A percentile compares a stretch with the other conserved stretches of the same genome.
Conservation (phyloP, 169 alveolate species). For the Plasmodium ovale region DNA sequence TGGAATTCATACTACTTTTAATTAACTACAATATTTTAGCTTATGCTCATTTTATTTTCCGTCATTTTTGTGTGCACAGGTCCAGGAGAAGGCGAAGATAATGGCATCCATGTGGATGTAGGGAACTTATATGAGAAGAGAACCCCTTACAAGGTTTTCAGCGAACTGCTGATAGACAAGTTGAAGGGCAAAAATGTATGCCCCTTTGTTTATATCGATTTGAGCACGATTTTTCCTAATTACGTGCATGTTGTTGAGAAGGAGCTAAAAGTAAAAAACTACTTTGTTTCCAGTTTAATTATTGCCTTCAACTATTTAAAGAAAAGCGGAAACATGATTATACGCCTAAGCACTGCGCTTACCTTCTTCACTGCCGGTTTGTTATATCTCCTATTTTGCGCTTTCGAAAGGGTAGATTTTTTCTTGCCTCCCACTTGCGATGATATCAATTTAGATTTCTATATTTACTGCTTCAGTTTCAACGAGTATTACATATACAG, state of each 20-base stretch:
- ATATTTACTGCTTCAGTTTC: slow-evolving; percentile 41
- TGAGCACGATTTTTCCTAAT: slow-evolving; percentile 36
- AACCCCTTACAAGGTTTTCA: slow-evolving; percentile 32
- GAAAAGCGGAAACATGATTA: slow-evolving; percentile 47
- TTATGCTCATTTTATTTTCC: too few relatives aligned
- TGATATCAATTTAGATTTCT: slow-evolving; percentile 47
- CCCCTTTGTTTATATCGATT: slow-evolving; percentile 36
- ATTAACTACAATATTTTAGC: too few relatives aligned
- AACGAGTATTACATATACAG: slow-evolving; percentile 64
- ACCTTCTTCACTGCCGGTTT: slow-evolving; percentile 75
- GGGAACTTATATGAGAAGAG: slow-evolving; percentile 19
- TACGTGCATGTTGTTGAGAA: slow-evolving; percentile 59
- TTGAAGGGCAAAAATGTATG: slow-evolving; percentile 32
- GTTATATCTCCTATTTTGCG: slow-evolving; percentile 50
- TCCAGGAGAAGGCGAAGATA: not conserved
- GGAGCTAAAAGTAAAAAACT: slow-evolving; percentile 56
- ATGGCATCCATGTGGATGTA: not conserved
- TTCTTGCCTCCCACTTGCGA: slow-evolving; percentile 76
- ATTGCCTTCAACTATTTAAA: slow-evolving; percentile 60
- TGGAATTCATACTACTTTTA: too few relatives aligned
- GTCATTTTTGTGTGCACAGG: not conserved
- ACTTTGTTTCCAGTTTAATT: slow-evolving; percentile 52
- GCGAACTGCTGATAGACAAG: slow-evolving; percentile 36
- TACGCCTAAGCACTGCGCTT: slow-evolving; percentile 59
- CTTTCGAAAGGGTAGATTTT: slow-evolving; percentile 46